A percentile compares a stretch with the other conserved stretches of the same genome.
Conservation (phyloP, 177 flowering plant species). For the Vitis hybrid region DNA sequence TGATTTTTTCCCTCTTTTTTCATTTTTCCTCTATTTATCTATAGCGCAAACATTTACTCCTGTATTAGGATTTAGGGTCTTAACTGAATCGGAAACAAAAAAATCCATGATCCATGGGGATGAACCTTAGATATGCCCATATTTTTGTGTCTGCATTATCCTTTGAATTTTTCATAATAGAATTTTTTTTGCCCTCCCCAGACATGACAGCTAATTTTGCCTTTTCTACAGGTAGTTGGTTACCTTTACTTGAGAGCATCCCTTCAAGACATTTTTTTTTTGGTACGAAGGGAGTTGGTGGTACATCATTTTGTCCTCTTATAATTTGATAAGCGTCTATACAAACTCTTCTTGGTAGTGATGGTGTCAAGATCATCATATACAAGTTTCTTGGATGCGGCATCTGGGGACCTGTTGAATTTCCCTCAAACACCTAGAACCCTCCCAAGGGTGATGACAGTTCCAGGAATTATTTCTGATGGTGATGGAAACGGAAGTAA, state of each 20-base stretch:
- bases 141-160: neutral
- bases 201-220: neutral
- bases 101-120: too few species aligned
- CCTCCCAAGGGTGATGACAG: conserved; percentile 43
- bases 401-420: conserved; percentile 38
- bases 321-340: too few species aligned
- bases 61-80: too few species aligned
- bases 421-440: conserved; percentile 40
- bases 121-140: neutral
- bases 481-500: conserved; percentile 22
- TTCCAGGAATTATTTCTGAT: conserved; percentile 34
- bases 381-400: conserved; percentile 35
- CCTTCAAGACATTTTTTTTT: neutral
- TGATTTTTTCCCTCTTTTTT: too few species aligned
- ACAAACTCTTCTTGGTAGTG: neutral
- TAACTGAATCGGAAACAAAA: too few species aligned
- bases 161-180: neutral
- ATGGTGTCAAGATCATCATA: conserved; percentile 40
- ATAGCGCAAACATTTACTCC: too few species aligned
- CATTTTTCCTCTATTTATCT: too few species aligned
- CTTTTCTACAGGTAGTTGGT: conserved; percentile 13
- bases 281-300: neutral
- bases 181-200: neutral
- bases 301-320: neutral
- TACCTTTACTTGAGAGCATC: neutral